These are phyloP conservation scores for Boletus sp. DNA, from an alignment of 1,284 basidiomycete genomes.

Conservation along the genomic window DNA sequence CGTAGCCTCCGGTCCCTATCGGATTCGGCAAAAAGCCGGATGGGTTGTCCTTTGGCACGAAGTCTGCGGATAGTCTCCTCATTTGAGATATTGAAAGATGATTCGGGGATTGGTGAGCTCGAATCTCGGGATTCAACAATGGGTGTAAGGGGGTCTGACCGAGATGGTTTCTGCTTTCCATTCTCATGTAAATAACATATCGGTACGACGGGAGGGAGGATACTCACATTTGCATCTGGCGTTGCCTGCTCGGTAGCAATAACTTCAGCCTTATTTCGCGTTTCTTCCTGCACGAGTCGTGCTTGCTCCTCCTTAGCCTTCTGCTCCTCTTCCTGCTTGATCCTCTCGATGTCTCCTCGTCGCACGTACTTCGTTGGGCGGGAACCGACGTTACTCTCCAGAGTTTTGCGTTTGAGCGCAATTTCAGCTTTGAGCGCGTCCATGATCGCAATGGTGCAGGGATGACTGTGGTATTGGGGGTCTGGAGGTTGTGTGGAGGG, in stretches of 20 bases:
- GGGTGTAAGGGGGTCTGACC: conserved; percentile 44
- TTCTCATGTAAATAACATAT: conserved; percentile 34
- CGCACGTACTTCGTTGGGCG: conserved; percentile 83
- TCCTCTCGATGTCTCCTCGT: conserved; percentile 74
- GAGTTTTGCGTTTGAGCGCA: conserved; percentile 78
- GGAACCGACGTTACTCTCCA: conserved; percentile 41
- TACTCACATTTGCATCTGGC: conserved; percentile 43
- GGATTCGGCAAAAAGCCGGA: conserved; percentile 92
- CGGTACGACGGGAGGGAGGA: conserved; percentile 20
- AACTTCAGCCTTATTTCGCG: conserved; percentile 29
- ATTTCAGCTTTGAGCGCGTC: conserved; percentile 89
- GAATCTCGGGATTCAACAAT: conserved; percentile 32
- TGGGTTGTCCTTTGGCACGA: conserved; percentile 89
- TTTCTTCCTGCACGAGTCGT: conserved; percentile 35
- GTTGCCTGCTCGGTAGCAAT: conserved; percentile 13
- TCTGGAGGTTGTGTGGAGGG: not conserved
- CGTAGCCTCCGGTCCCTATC: conserved; percentile 92
- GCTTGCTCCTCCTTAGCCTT: conserved; percentile 52
- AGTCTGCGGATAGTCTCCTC: conserved; percentile 90
- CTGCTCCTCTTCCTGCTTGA: conserved; percentile 64
- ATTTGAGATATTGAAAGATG: conserved; percentile 87
- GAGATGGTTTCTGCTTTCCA: conserved; percentile 52
- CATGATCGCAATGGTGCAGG: conserved; percentile 45
- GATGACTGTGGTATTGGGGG: not conserved
- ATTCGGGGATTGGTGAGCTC: conserved; percentile 54